Percentiles rank a stretch among this genome's conserved stretches.
phyloP scores from a whole-genome alignment of 176 grass and related monocot genomes.

The Hordeum marinum region DNA sequence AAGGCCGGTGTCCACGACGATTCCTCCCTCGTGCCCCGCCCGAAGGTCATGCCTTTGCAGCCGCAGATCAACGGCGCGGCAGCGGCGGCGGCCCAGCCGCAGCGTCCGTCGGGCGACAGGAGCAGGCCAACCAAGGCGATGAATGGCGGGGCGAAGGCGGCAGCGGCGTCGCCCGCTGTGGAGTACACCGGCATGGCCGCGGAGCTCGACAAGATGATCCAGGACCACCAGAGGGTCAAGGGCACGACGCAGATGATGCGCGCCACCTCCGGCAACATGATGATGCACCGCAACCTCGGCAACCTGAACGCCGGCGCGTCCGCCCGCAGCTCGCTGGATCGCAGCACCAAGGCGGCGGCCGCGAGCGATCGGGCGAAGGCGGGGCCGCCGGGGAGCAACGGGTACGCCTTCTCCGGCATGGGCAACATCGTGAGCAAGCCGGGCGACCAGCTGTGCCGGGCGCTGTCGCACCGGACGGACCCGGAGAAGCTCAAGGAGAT shows the following conservation, averaged over 20 bases:
- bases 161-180: background rate
- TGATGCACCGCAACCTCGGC: slow-evolving; percentile 84
- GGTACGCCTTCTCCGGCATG: slow-evolving; percentile 28
- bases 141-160: slow-evolving; percentile 19
- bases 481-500: slow-evolving; percentile 96
- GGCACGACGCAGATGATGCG: slow-evolving; percentile 57
- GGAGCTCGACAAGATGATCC: slow-evolving; percentile 87
- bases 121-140: background rate
- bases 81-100: background rate
- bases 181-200: slow-evolving; percentile 68
- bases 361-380: slow-evolving; percentile 14
- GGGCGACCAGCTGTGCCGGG: slow-evolving; percentile 44
- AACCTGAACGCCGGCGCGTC: slow-evolving; percentile 49
- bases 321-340: slow-evolving; percentile 29
- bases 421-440: slow-evolving; percentile 50
- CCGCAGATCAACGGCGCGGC: background rate
- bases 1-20: slow-evolving; percentile 26
- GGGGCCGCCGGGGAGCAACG: background rate
- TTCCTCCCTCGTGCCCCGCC: slow-evolving; percentile 29
- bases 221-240: slow-evolving; percentile 56
- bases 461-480: slow-evolving; percentile 52
- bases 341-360: background rate
- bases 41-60: background rate
- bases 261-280: slow-evolving; percentile 81
- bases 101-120: background rate